Percentiles rank a stretch among this genome's conserved stretches.
phyloP scores from a whole-genome alignment of 139 green algal genomes.

The Tetradesmus obliquus region DNA sequence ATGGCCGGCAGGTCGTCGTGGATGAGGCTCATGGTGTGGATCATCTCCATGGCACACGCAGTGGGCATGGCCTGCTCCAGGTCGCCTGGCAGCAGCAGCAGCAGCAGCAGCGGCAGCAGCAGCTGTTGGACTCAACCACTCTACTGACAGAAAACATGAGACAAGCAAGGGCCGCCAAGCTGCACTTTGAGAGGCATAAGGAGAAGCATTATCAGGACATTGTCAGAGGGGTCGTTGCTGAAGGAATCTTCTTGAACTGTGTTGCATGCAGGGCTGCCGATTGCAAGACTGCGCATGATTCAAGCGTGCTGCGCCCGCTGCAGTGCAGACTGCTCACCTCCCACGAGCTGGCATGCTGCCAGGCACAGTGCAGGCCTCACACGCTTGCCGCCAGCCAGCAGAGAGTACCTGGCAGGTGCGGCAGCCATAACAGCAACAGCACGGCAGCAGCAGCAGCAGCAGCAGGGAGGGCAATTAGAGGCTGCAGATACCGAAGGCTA shows the following conservation, averaged over 20 bases:
- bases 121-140: too few relatives aligned
- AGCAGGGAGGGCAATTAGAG: too few relatives aligned
- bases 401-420: slow-evolving; percentile 78
- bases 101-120: not conserved
- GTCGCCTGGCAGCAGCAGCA: slow-evolving; percentile 53
- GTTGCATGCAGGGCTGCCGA: too few relatives aligned
- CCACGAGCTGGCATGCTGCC: slow-evolving; percentile 96
- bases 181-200: not conserved
- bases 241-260: too few relatives aligned
- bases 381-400: slow-evolving; percentile 96
- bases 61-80: slow-evolving; percentile 87
- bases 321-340: slow-evolving; percentile 62
- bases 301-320: not conserved
- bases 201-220: too few relatives aligned
- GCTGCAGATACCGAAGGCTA: too few relatives aligned
- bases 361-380: slow-evolving; percentile 95
- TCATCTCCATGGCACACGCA: slow-evolving; percentile 98
- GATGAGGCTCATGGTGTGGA: slow-evolving; percentile 99
- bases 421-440: not conserved
- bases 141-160: too few relatives aligned
- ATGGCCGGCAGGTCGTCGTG: slow-evolving; percentile 98
- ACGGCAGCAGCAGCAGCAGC: too few relatives aligned
- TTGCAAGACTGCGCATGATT: too few relatives aligned
- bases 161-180: not conserved
- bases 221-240: too few relatives aligned